A percentile compares a stretch with the other conserved stretches of the same genome.
phyloP scores from a whole-genome alignment of 2,329 filamentous ascomycete species.

The Samsoniella hepiali region DNA sequence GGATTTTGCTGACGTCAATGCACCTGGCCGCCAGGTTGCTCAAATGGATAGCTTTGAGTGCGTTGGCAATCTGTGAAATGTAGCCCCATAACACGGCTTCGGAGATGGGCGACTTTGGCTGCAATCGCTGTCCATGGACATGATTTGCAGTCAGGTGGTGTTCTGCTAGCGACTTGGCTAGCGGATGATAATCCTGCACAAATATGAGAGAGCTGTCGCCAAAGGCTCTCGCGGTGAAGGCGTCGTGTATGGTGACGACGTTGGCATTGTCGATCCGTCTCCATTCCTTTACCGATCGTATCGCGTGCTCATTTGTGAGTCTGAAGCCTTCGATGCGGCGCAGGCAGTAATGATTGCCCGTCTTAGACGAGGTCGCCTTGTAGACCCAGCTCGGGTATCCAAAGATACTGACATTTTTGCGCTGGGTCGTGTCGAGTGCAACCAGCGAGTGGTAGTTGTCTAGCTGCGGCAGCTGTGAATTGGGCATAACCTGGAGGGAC shows the following conservation, averaged over 20 bases:
- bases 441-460: conserved; percentile 92
- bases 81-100: conserved; percentile 88
- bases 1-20: conserved; percentile 82
- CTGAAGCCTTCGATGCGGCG: conserved; percentile 86
- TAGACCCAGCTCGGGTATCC: conserved; percentile 93
- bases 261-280: conserved; percentile 77
- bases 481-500: conserved; percentile 78
- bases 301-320: conserved; percentile 83
- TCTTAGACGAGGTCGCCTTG: conserved; percentile 86
- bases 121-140: conserved; percentile 44
- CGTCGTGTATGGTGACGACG: conserved; percentile 83
- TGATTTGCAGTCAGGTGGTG: conserved; percentile 59
- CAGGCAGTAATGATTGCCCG: conserved; percentile 83
- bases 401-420: conserved; percentile 76
- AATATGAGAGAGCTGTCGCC: conserved; percentile 93
- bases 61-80: conserved; percentile 85
- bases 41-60: conserved; percentile 79
- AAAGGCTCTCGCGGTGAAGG: conserved; percentile 90
- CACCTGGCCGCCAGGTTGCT: conserved; percentile 79
- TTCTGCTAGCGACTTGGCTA: conserved; percentile 85
- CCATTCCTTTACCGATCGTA: conserved; percentile 84
- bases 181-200: conserved; percentile 88
- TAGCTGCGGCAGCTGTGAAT: conserved; percentile 69
- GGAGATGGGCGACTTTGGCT: conserved; percentile 48
- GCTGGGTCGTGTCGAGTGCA: conserved; percentile 76